Conservation (phyloP, 2,329 filamentous ascomycete species). For the Sporothrix mexicana region DNA sequence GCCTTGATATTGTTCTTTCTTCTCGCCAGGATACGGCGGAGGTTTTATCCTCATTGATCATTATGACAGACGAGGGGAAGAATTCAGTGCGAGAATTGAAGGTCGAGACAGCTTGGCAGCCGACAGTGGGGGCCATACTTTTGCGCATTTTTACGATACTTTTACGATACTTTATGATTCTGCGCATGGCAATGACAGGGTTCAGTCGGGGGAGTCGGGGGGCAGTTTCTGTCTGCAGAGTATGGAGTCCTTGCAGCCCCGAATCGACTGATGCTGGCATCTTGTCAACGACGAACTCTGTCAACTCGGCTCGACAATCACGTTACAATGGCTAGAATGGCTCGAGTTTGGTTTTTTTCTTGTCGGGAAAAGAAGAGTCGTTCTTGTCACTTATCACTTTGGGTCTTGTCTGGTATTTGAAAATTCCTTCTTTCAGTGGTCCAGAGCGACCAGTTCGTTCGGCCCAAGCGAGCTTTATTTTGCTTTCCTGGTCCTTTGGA, state of each 20-base stretch:
- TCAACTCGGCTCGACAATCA: neutral
- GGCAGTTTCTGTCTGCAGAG: neutral
- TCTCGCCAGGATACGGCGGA: neutral
- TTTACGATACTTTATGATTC: neutral
- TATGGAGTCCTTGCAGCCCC: neutral
- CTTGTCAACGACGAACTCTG: neutral
- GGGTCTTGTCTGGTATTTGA: neutral
- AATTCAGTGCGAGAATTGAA: neutral
- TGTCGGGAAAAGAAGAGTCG: neutral
- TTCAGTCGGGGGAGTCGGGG: neutral
- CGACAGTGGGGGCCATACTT: neutral
- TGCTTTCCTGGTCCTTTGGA: no score
- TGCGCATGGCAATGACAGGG: constrained; percentile 20
- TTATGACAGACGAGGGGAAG: neutral
- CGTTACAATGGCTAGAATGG: neutral
- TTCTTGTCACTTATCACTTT: no score
- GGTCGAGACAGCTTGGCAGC: constrained; percentile 10
- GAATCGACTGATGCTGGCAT: neutral
- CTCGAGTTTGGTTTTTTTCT: neutral
- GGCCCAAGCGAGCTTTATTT: neutral
- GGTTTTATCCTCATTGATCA: neutral
- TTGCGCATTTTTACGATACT: neutral
- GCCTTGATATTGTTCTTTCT: neutral
- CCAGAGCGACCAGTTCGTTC: constrained; percentile 7
- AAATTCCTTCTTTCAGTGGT: neutral